Evolutionary conservation across 1,139 yeast genomes (phyloP).

Genomic region (Geotrichum phurueaensis): DNA sequence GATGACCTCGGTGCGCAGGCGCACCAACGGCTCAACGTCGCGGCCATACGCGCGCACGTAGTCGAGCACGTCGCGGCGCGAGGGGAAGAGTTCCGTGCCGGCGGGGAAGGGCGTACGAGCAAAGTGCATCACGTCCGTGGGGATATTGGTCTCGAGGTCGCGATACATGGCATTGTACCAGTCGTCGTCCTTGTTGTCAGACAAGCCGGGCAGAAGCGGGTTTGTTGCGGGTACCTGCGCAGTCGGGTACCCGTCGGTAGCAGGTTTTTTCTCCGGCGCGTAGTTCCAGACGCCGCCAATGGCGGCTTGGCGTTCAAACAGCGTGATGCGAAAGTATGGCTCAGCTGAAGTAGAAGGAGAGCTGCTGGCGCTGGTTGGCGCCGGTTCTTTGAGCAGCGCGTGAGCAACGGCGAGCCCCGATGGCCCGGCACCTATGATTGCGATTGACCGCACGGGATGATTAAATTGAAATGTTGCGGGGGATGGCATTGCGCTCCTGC

Average conservation of each 20-base stretch:
- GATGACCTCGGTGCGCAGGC: constrained; percentile 39
- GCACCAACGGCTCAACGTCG: constrained; percentile 34
- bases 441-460: constrained; percentile 17
- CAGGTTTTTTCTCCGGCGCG: constrained; percentile 21
- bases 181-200: background rate
- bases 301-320: constrained; percentile 45
- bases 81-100: constrained; percentile 46
- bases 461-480: background rate
- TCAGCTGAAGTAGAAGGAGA: background rate
- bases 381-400: constrained; percentile 45
- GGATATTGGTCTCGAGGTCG: constrained; percentile 57
- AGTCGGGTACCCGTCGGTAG: constrained; percentile 18
- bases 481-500: background rate
- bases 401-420: constrained; percentile 55
- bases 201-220: constrained; percentile 32
- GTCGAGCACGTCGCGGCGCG: constrained; percentile 43
- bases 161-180: constrained; percentile 36
- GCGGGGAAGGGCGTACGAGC: constrained; percentile 44
- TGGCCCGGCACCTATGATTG: constrained; percentile 59
- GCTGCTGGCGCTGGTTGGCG: constrained; percentile 34
- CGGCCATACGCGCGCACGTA: constrained; percentile 46
- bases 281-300: constrained; percentile 51
- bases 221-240: constrained; percentile 17
- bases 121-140: constrained; percentile 52
- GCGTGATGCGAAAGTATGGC: constrained; percentile 33